Evolutionary conservation across 176 grass and related monocot species (phyloP).

Genomic region (Musa schizocarpa): DNA sequence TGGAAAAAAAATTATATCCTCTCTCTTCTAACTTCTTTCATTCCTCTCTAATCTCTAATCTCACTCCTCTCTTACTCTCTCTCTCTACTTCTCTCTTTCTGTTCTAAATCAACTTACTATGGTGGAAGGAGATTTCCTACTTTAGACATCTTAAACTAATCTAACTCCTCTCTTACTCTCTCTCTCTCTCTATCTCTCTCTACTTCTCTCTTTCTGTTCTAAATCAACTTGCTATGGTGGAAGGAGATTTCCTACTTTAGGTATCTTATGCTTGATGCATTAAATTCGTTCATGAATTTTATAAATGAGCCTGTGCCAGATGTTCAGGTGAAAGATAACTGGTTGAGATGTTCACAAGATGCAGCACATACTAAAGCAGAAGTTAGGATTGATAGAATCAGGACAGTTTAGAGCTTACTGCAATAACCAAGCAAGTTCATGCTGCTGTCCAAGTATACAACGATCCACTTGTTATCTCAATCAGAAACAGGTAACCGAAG

Average conservation of each 20-base stretch:
- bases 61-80: too few relatives aligned
- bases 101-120: too few relatives aligned
- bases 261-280: conserved; percentile 13
- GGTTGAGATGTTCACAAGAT: conserved; percentile 32
- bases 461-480: conserved; percentile 88
- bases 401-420: conserved; percentile 56
- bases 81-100: too few relatives aligned
- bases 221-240: conserved; percentile 28
- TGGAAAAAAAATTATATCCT: too few relatives aligned
- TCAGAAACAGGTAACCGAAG: conserved; percentile 66
- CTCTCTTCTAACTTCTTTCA: too few relatives aligned
- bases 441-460: conserved; percentile 69
- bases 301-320: conserved; percentile 33
- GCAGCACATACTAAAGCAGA: conserved; percentile 47
- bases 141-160: too few relatives aligned
- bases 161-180: too few relatives aligned
- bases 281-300: conserved; percentile 50
- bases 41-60: too few relatives aligned
- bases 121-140: too few relatives aligned
- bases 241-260: conserved; percentile 41
- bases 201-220: too few relatives aligned
- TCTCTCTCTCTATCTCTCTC: too few relatives aligned
- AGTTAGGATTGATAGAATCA: conserved; percentile 63
- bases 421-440: conserved; percentile 72
- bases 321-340: conserved; percentile 31